A percentile compares a stretch with the other conserved stretches of the same genome.
phyloP scores from a whole-genome alignment of 2,329 filamentous ascomycete species.

The Fusarium robinianum region DNA sequence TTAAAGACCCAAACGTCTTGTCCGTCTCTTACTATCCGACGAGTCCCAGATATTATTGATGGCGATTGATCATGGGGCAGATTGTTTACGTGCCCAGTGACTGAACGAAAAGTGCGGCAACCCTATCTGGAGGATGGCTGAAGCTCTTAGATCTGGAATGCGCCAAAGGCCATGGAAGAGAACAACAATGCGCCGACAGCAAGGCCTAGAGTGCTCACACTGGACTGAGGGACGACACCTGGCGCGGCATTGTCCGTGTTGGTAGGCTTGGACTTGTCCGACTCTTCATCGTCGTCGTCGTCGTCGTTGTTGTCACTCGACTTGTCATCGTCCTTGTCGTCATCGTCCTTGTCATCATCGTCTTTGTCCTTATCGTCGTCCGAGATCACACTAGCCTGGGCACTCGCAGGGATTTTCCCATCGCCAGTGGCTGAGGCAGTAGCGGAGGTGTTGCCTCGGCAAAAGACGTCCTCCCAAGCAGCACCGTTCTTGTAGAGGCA shows the following conservation, averaged over 20 bases:
- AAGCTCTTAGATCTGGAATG: conserved; percentile 33
- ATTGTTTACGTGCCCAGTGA: neutral
- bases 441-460: conserved; percentile 46
- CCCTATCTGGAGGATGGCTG: neutral
- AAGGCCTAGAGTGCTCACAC: conserved; percentile 40
- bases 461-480: conserved; percentile 48
- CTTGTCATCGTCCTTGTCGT: neutral
- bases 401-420: conserved; percentile 36
- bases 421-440: conserved; percentile 41
- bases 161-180: conserved; percentile 38
- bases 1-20: too few relatives aligned
- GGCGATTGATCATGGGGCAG: conserved; percentile 4
- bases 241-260: conserved; percentile 29
- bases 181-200: conserved; percentile 45
- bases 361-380: conserved; percentile 13
- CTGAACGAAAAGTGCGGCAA: neutral
- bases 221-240: conserved; percentile 27
- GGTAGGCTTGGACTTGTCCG: conserved; percentile 11
- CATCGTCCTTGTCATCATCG: conserved; percentile 13
- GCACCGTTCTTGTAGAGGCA: conserved; percentile 50
- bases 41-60: too few relatives aligned
- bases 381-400: conserved; percentile 39
- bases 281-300: neutral
- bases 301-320: conserved; percentile 11
- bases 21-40: too few relatives aligned